Evolutionary conservation across 352 stramenopile species (phyloP), one percentile per base, ranked within the genome.

Genomic region (Elongisporangium undulatum): DNA sequence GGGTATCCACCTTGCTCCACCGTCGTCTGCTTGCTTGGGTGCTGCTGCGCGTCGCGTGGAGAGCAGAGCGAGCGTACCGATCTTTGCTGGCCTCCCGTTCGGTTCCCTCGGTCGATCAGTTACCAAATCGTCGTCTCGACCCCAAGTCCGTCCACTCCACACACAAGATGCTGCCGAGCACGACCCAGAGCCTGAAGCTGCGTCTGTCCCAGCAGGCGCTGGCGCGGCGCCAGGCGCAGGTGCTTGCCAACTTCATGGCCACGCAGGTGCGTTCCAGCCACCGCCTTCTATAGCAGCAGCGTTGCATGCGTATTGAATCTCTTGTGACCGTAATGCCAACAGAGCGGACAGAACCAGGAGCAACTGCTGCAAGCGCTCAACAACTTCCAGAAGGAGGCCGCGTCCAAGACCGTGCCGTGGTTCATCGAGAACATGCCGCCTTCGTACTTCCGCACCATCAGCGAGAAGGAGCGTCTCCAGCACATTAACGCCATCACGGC

Each of bases 391-490:
- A 84, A 87, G 68, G 68, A 77, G 13, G 71, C 80, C 1, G 82
- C 82, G 7, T 56, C 61, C 65, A 89, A 90, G 72, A 90, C 82
- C 26, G 82, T 92, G 38, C 80, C 80, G 63, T 95, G 88, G 88
- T 96, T 96, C 66, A 62, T 96, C 50, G 71, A 88, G 51, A 94
- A 94, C 79, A 96, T 96, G 88, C 88, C 88, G 21, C 77, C 81
- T 17, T 69, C 88, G n/a, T 96, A 96, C 77, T 96, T 96, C 68
- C 81, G 88, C 59, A 85, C 89, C 53, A 93, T 92, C 54, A 67
- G 74, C 56, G 82, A 96, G 68, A 77, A 88, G 63, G 81, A 93
- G 61, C 79, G 88, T 26, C 57, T 96, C 56, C 81, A 94, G 59
- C 88, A 96, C 72, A 66, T 96, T 49, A 93, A 92, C 66, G 86